Conservation (phyloP, 2,329 filamentous ascomycete genomes). For the Periconia sp. region DNA sequence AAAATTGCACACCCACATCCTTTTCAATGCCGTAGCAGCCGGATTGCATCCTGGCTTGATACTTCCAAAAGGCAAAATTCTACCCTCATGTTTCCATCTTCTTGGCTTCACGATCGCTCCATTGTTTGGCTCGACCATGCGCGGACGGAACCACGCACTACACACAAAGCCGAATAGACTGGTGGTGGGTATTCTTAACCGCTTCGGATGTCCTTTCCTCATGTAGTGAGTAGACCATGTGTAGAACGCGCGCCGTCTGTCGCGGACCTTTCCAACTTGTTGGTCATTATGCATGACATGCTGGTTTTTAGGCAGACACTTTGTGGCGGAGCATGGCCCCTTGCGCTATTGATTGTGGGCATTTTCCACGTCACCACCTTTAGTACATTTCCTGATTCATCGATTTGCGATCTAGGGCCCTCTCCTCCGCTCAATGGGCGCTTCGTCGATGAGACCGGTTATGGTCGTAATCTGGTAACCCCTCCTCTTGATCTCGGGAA, state of each 20-base stretch:
- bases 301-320: background rate
- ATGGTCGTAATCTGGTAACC: constrained; percentile 75
- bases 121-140: background rate
- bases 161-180: background rate
- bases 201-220: background rate
- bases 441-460: constrained; percentile 61
- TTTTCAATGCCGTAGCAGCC: no score
- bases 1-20: no score
- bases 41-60: no score
- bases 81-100: no score
- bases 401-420: background rate
- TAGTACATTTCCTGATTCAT: no score
- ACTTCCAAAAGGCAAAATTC: no score
- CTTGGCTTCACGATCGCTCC: no score
- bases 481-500: constrained; percentile 69
- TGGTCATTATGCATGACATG: background rate
- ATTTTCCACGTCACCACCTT: background rate
- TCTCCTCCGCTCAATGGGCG: constrained; percentile 4
- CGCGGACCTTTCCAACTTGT: background rate
- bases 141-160: background rate
- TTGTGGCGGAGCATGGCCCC: background rate
- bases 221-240: background rate
- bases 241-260: background rate
- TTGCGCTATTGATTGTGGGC: background rate
- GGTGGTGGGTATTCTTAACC: background rate